Conservation (phyloP, 1,284 basidiomycete species). For the Ganoderma resinaceum region DNA sequence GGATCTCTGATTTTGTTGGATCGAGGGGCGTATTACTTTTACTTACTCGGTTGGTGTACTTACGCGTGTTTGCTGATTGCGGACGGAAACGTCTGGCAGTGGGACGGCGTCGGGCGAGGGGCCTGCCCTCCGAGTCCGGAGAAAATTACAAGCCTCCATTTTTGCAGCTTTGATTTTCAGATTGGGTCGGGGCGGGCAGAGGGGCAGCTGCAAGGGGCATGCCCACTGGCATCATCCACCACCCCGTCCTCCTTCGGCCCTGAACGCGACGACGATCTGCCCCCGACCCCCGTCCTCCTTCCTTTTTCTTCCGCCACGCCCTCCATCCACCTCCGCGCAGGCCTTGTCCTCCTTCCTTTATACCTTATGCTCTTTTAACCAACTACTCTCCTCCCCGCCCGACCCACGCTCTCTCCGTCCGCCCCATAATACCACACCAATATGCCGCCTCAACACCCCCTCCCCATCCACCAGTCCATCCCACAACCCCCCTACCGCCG, state of each 20-base stretch:
- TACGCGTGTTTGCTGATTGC: not conserved
- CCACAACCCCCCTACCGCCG: not conserved
- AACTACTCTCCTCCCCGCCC: constrained; percentile 12
- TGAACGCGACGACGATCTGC: constrained; percentile 7
- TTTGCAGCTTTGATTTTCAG: constrained; percentile 6
- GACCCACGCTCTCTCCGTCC: not conserved
- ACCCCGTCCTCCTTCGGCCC: not conserved
- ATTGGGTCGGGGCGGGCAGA: not conserved
- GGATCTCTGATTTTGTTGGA: constrained; percentile 5
- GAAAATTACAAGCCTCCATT: constrained; percentile 7
- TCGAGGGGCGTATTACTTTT: no score
- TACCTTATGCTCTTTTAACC: constrained; percentile 18
- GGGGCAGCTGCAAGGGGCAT: not conserved
- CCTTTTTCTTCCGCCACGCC: not conserved
- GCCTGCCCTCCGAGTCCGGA: not conserved
- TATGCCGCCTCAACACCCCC: constrained; percentile 16
- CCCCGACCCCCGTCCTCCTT: not conserved
- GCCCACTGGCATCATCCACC: not conserved
- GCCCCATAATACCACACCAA: constrained; percentile 1
- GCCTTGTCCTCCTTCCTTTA: not conserved
- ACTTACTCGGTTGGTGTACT: no score
- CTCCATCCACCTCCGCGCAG: not conserved
- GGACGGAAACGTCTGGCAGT: not conserved
- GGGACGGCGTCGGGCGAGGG: no score
- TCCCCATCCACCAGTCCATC: constrained; percentile 3